Evolutionary conservation across 768 basidiomycete species (phyloP), one percentile per base, ranked within the genome.

Genomic region (Suillus discolor): DNA sequence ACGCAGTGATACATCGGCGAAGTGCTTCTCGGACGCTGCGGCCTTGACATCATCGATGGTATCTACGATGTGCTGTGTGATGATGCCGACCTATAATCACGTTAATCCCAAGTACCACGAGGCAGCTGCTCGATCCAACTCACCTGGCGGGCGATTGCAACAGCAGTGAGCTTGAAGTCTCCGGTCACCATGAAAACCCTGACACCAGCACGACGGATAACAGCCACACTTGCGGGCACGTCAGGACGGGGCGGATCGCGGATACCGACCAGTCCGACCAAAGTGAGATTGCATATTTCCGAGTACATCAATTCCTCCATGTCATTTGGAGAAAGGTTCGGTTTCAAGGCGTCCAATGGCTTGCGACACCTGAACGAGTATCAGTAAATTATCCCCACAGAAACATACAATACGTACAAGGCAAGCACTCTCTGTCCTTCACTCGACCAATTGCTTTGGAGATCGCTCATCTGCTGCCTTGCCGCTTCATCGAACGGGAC

Each of bases 131-230:
- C 6, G 31, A 11, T 42, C 23, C 75, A 73, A 49, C 74, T 74
- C 53, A 85, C 84, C 68, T 82, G 79, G 44, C 77, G 74, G 0
- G 82, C 83, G 61, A 87, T 87, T 6, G 84, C 80, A 7, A 80
- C 78, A 0, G 85, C 86, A 0, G 86, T 87, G 67, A 84, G 73
- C 55, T 82, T 76, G 72, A 85, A 85, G 70, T 87, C 85, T 57
- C 86, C 86, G 0, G 86, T 87, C 28, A 87, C 78, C 84, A 87
- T 87, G 65, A 84, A 81, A 20, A 86, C 81, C 28, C 81, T 79
- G 57, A 85, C 80, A 25, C 87, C 86, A 0, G 87, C 87, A 61
- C 75, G 72, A 28, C 82, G 75, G 69, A 83, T 84, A 57, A 81
- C 75, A 4, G 76, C 67, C 2, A 88, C 83, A 8, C 87, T 81